These are phyloP conservation scores for Aspergillus sp. DNA, from an alignment of 2,329 filamentous ascomycete genomes.

Conservation along the genomic window DNA sequence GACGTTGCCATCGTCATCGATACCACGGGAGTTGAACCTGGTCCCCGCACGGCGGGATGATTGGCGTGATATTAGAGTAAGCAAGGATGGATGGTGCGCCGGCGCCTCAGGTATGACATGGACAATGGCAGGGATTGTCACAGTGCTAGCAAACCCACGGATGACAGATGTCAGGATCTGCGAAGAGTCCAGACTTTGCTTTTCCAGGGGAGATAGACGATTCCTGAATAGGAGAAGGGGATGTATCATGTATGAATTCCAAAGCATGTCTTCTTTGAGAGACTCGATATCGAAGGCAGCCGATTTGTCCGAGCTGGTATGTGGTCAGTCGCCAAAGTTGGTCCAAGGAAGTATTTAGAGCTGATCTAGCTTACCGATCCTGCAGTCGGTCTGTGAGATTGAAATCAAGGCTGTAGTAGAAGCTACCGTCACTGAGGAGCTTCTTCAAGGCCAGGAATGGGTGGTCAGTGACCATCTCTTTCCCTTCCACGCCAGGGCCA, in stretches of 20 bases:
- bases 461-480: constrained; percentile 74
- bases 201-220: constrained; percentile 71
- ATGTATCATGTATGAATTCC: constrained; percentile 98
- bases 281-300: constrained; percentile 86
- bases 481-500: constrained; percentile 55
- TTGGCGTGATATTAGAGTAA: constrained; percentile 87
- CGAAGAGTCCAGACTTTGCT: constrained; percentile 77
- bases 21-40: constrained; percentile 93
- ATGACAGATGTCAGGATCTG: constrained; percentile 91
- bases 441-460: constrained; percentile 90
- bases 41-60: constrained; percentile 91
- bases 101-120: constrained; percentile 66
- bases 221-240: constrained; percentile 87
- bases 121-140: constrained; percentile 75
- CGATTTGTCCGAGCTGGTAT: constrained; percentile 66
- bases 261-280: constrained; percentile 87
- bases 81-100: constrained; percentile 73
- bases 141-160: constrained; percentile 83
- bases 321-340: constrained; percentile 9
- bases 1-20: constrained; percentile 95
- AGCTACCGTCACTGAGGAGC: constrained; percentile 86
- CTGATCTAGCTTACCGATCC: constrained; percentile 60
- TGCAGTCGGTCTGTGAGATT: constrained; percentile 92
- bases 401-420: constrained; percentile 99
- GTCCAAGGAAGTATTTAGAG: constrained; percentile 12